A percentile compares a stretch with the other conserved stretches of the same genome.
Evolutionary conservation across 805 yeast species (phyloP).

Genomic region (Cyberlindnera nakhonratchasimensis): DNA sequence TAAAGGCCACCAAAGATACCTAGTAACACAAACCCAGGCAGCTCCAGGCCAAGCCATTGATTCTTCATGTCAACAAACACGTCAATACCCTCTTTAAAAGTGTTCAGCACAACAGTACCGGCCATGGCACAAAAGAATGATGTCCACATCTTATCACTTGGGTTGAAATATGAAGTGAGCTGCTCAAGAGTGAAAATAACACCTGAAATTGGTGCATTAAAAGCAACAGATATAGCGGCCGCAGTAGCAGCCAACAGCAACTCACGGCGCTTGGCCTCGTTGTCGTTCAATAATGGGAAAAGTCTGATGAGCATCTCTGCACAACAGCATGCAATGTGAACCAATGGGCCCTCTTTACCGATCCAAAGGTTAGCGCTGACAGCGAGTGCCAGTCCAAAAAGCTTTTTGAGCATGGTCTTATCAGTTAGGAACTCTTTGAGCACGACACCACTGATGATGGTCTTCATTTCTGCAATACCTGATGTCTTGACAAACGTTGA

Average conservation of each 20-base stretch:
- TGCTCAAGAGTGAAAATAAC: slow-evolving; percentile 75
- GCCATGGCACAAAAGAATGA: slow-evolving; percentile 77
- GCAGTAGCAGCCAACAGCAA: slow-evolving; percentile 72
- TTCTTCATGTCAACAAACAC: slow-evolving; percentile 66
- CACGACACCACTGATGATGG: slow-evolving; percentile 63
- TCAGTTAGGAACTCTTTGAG: slow-evolving; percentile 50
- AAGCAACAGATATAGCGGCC: slow-evolving; percentile 81
- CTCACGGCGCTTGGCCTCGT: slow-evolving; percentile 65
- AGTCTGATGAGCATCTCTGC: slow-evolving; percentile 37
- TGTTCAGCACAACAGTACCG: slow-evolving; percentile 58
- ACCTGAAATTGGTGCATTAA: slow-evolving; percentile 86
- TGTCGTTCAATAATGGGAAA: slow-evolving; percentile 31
- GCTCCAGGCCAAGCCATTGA: slow-evolving; percentile 71
- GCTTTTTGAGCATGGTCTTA: slow-evolving; percentile 51
- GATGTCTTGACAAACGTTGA: slow-evolving; percentile 44
- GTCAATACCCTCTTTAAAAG: slow-evolving; percentile 45
- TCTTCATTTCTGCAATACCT: slow-evolving; percentile 74
- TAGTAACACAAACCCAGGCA: slow-evolving; percentile 65
- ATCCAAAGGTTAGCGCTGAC: slow-evolving; percentile 78
- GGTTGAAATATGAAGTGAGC: slow-evolving; percentile 58
- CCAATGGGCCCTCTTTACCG: slow-evolving; percentile 86
- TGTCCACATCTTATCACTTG: slow-evolving; percentile 73
- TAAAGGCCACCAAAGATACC: slow-evolving; percentile 69
- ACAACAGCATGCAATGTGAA: slow-evolving; percentile 70
- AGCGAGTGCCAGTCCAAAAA: slow-evolving; percentile 55